Conservation (phyloP, 2,329 filamentous ascomycete species). For the Tolypocladium endophyticum region DNA sequence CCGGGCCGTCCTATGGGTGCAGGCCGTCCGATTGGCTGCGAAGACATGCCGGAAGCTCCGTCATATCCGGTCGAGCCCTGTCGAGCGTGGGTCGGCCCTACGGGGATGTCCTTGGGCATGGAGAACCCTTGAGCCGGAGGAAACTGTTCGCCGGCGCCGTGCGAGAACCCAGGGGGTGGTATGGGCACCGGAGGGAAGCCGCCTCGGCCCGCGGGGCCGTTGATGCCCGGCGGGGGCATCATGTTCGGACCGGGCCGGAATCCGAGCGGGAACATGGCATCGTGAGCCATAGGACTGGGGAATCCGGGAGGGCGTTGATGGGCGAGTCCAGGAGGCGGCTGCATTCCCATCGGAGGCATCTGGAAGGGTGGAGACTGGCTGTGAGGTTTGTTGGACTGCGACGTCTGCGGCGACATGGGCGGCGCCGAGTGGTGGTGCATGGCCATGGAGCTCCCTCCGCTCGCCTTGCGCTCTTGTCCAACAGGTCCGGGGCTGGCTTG, state of each 20-base stretch:
- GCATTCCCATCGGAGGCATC: conserved; percentile 44
- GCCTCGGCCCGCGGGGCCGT: conserved; percentile 26
- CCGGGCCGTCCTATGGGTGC: conserved; percentile 81
- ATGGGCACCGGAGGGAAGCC: conserved; percentile 29
- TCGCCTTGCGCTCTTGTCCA: conserved; percentile 52
- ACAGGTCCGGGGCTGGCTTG: conserved; percentile 57
- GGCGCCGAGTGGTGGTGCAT: conserved; percentile 22
- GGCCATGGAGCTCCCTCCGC: conserved; percentile 25
- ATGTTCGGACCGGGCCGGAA: conserved; percentile 35
- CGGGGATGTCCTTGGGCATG: conserved; percentile 18
- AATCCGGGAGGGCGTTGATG: conserved; percentile 33
- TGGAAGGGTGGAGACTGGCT: conserved; percentile 38
- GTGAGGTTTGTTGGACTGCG: conserved; percentile 21
- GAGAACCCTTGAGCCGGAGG: conserved; percentile 18
- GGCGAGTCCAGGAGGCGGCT: conserved; percentile 25
- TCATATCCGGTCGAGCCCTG: conserved; percentile 67
- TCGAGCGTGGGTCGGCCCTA: conserved; percentile 53
- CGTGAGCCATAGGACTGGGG: conserved; percentile 48
- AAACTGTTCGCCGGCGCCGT: conserved; percentile 19
- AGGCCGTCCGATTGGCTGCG: conserved; percentile 70
- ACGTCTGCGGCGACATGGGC: conserved; percentile 47
- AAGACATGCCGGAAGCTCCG: conserved; percentile 34
- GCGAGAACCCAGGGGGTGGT: conserved; percentile 26
- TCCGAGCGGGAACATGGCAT: conserved; percentile 34
- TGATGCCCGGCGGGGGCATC: conserved; percentile 41